These are phyloP conservation scores for Calycina herbarum DNA, from an alignment of 2,329 filamentous ascomycete species.

Conservation along the genomic window DNA sequence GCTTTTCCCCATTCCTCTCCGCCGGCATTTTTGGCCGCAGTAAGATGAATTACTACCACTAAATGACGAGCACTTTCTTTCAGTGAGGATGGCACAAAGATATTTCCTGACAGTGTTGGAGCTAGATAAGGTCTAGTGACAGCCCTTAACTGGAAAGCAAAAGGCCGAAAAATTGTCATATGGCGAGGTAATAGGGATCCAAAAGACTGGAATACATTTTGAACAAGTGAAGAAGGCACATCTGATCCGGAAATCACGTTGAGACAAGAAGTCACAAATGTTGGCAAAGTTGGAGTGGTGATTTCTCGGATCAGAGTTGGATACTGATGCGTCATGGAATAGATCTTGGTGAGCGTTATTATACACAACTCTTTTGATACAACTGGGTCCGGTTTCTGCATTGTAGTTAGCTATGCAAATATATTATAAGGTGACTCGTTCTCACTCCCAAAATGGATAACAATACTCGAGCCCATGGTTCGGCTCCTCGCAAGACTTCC, in stretches of 20 bases:
- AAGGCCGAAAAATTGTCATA: conserved; percentile 79
- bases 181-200: conserved; percentile 74
- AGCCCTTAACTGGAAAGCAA: conserved; percentile 65
- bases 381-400: conserved; percentile 72
- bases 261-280: conserved; percentile 72
- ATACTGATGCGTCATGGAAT: conserved; percentile 77
- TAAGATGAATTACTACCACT: conserved; percentile 72
- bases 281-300: conserved; percentile 76
- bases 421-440: neutral
- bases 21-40: conserved; percentile 70
- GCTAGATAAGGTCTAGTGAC: conserved; percentile 62
- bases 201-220: conserved; percentile 71
- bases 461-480: conserved; percentile 76
- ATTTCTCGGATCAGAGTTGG: conserved; percentile 84
- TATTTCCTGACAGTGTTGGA: conserved; percentile 57
- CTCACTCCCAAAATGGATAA: conserved; percentile 70
- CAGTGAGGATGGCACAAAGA: conserved; percentile 52
- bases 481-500: conserved; percentile 72
- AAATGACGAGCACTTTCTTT: conserved; percentile 62
- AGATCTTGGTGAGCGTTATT: conserved; percentile 79
- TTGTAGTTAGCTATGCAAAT: conserved; percentile 16
- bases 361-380: conserved; percentile 76
- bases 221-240: conserved; percentile 53
- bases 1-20: conserved; percentile 76
- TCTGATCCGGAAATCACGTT: conserved; percentile 53